Evolutionary conservation across 495 filamentous ascomycete genomes (phyloP), one percentile per base, ranked within the genome.

Genomic region (Cairneyella variabilis): DNA sequence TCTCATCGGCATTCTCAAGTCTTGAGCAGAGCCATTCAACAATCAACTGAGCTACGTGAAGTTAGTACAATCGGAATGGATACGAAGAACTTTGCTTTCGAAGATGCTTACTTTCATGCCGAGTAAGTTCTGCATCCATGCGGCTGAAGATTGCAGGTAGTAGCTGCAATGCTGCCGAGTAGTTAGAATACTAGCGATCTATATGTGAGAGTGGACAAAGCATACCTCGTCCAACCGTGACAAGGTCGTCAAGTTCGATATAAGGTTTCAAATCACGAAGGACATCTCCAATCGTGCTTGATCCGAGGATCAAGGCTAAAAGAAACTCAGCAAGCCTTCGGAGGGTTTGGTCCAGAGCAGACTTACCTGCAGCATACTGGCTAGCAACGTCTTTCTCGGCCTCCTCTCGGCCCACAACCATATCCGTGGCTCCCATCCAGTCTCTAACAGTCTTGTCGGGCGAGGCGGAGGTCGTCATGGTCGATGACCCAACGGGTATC

Each of bases 21-120:
- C 60, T 43, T 9, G 23, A 22, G 25, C 44, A 54, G n/a, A 57
- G 38, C 26, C 60, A 63, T n/a, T 34, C 17, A 37, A 54, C 38
- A 16, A 60, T 17, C 16, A 27, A 10, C 36, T 56, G 56, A 3
- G 54, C 60, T 62, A 34, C 14, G 26, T 36, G 2, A 11, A 12
- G 30, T 54, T 34, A 58, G 38, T 16, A n/a, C 2, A 25, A 47
- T 53, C n/a, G n/a, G n/a, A n/a, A n/a, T n/a, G n/a, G 23, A 17
- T 12, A 25, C 20, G 16, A 30, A 28, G 22, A 4, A 11, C 4
- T 20, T n/a, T 12, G 12, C 17, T 12, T 34, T 34, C 17, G n/a
- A 28, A 17, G 21, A 34, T n/a, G 25, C 41, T 32, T 44, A 60
- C 58, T 16, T 12, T 60, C 53, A 16, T 48, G 32, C 40, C 39